phyloP scores from a whole-genome alignment of 2,329 filamentous ascomycete species.

The Aspergillus ibericus region DNA sequence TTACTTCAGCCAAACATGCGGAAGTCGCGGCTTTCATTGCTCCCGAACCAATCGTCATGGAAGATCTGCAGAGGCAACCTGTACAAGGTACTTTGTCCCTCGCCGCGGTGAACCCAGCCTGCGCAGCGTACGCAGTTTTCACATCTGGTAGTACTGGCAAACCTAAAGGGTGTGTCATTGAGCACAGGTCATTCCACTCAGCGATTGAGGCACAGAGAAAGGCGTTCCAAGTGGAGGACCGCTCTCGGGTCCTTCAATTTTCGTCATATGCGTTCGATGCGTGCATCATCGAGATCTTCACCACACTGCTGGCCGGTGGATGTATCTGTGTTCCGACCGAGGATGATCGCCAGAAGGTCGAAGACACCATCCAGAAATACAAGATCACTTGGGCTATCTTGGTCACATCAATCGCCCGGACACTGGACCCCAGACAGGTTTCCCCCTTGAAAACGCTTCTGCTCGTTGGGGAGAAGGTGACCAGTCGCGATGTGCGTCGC shows the following conservation, averaged over 20 bases:
- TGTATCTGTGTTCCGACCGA: constrained; percentile 6
- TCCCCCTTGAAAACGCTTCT: constrained; percentile 10
- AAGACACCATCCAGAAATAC: constrained; percentile 19
- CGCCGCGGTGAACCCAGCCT: too few species aligned
- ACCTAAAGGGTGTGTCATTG: constrained; percentile 38
- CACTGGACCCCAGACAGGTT: constrained; percentile 18
- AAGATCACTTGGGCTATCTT: constrained; percentile 37
- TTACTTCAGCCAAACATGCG: background rate
- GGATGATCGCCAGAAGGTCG: background rate
- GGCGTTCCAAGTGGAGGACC: background rate
- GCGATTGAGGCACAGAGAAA: background rate
- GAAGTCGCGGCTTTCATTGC: background rate
- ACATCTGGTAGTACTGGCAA: constrained; percentile 22
- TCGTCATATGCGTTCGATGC: constrained; percentile 7
- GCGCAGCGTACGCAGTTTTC: background rate
- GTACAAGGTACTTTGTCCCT: background rate
- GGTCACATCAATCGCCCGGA: constrained; percentile 36
- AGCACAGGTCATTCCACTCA: background rate
- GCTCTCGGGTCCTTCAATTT: constrained; percentile 4
- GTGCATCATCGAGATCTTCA: constrained; percentile 1
- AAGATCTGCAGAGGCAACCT: background rate
- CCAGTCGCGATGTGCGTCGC: background rate
- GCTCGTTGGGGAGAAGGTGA: constrained; percentile 11
- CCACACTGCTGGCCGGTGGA: background rate
- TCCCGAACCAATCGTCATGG: background rate